Percentiles rank a stretch among this genome's conserved stretches.
phyloP scores from a whole-genome alignment of 208 protist species.

The Angomonas ambiguus region DNA sequence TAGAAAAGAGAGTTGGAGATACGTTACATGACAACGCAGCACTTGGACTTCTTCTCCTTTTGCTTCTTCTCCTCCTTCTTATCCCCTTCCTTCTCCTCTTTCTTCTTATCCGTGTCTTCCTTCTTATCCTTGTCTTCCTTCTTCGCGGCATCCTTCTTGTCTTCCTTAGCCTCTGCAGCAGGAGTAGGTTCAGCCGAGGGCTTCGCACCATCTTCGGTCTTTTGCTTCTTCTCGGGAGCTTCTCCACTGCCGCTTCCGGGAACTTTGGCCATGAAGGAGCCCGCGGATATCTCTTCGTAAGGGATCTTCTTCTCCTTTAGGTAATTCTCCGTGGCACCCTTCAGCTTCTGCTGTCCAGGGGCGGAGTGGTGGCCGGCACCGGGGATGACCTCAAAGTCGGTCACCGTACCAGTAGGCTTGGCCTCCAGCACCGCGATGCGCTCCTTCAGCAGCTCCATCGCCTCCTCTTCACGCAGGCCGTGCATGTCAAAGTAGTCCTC shows the following conservation, averaged over 20 bases:
- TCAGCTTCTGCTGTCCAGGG: constrained; percentile 35
- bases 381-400: constrained; percentile 39
- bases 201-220: not conserved
- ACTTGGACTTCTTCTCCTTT: constrained; percentile 25
- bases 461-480: constrained; percentile 48
- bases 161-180: not conserved
- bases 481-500: constrained; percentile 56
- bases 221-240: constrained; percentile 7
- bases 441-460: constrained; percentile 30
- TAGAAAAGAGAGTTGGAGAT: constrained; percentile 10
- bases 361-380: constrained; percentile 58
- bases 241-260: constrained; percentile 10
- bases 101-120: constrained; percentile 8
- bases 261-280: constrained; percentile 33
- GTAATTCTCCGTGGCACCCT: constrained; percentile 26
- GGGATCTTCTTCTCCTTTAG: constrained; percentile 25
- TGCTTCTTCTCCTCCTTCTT: constrained; percentile 17
- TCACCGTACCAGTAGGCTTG: constrained; percentile 24
- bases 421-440: constrained; percentile 33
- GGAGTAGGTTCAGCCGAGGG: not conserved
- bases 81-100: constrained; percentile 9
- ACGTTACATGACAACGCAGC: constrained; percentile 35
- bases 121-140: constrained; percentile 1
- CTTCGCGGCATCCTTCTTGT: not conserved
- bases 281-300: constrained; percentile 40